Evolutionary conservation across 2,329 filamentous ascomycete species (phyloP).

Genomic region (Penicillium sp.): DNA sequence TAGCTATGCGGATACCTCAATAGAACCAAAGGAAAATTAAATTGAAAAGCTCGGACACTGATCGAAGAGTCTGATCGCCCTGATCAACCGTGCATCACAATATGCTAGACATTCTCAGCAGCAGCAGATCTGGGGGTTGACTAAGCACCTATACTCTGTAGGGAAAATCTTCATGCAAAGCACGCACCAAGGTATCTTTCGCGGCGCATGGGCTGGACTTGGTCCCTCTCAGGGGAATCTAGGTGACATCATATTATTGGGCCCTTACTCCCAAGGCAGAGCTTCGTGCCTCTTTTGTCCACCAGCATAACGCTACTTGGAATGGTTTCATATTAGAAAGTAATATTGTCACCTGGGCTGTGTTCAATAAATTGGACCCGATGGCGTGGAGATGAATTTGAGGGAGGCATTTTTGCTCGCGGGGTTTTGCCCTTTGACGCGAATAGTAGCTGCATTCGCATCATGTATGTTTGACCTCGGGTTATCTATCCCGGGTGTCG

Average conservation of each 20-base stretch:
- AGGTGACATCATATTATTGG: constrained; percentile 16
- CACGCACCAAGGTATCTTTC: constrained; percentile 6
- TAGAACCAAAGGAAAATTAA: constrained; percentile 2
- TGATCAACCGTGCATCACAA: constrained; percentile 6
- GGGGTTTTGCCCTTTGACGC: not conserved
- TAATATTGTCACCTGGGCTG: not conserved
- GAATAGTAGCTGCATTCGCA: not conserved
- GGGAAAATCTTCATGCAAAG: constrained; percentile 1
- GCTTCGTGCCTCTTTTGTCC: constrained; percentile 11
- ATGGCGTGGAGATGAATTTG: not conserved
- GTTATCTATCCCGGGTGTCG: not conserved
- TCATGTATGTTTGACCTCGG: constrained; percentile 4
- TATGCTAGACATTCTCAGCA: constrained; percentile 13
- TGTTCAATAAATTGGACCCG: constrained; percentile 13
- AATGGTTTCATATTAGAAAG: constrained; percentile 6
- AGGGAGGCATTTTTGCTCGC: not conserved
- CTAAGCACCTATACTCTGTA: not conserved
- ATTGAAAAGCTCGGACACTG: not conserved
- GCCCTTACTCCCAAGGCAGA: constrained; percentile 17
- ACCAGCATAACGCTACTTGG: constrained; percentile 10
- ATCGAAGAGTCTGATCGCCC: constrained; percentile 8
- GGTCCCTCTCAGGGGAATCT: constrained; percentile 4
- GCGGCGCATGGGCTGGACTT: not conserved
- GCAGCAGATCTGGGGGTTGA: not conserved
- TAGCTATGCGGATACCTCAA: constrained; percentile 13